Conservation (phyloP, 495 filamentous ascomycete species). For the Thozetella sp. region DNA sequence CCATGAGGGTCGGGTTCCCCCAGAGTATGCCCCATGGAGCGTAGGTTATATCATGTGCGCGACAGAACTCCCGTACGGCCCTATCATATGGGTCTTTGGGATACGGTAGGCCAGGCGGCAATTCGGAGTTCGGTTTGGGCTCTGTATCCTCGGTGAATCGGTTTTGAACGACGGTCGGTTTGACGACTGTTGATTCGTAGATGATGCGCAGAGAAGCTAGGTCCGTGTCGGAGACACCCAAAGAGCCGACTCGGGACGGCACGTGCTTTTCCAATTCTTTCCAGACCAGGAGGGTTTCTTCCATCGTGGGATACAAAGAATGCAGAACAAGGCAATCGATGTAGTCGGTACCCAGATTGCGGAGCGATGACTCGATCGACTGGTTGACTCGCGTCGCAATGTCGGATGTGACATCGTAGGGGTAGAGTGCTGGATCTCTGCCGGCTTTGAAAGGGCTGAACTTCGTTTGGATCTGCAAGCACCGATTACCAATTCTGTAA, state of each 20-base stretch:
- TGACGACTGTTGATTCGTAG: not conserved
- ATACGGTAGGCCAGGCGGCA: not conserved
- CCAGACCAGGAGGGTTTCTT: not conserved
- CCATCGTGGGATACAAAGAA: not conserved
- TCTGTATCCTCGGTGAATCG: not conserved
- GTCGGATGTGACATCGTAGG: not conserved
- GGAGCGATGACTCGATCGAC: not conserved
- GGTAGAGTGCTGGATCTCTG: not conserved
- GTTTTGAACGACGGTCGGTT: not conserved
- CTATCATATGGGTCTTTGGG: not conserved
- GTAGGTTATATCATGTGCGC: not conserved
- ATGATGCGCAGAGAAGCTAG: not conserved
- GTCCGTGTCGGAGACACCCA: not conserved
- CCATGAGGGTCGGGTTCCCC: not conserved
- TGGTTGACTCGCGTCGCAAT: not conserved
- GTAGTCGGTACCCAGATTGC: not conserved
- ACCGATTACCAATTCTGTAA: not conserved
- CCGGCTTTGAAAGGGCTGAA: not conserved
- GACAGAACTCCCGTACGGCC: not conserved
- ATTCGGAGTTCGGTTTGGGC: not conserved
- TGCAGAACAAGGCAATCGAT: not conserved
- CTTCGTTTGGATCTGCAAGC: not conserved
- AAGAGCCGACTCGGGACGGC: not conserved
- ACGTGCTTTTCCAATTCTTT: not conserved
- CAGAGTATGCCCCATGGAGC: not conserved